Base-by-base conservation (phyloP, 495 filamentous ascomycete genomes). In the Daldinia childiae region DNA sequence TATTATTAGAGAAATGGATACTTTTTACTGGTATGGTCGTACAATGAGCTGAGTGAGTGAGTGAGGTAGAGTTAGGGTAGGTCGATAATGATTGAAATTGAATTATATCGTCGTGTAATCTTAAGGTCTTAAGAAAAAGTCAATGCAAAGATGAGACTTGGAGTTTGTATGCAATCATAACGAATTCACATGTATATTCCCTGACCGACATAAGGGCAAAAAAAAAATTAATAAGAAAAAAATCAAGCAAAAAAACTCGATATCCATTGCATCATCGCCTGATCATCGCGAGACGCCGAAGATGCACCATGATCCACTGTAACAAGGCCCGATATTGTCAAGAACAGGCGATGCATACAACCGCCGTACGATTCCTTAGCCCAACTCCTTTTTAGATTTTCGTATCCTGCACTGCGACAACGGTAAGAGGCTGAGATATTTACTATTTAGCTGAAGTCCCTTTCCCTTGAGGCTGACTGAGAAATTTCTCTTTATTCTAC, bases 251-350 rank as follows among this genome's bases (percentile, higher is more conserved):
- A 63, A 63, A 43, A 30, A 12, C 3, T 60, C 30, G 34, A 38
- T 38, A 72, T 58, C 61, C 66, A 77, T 77, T 77, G 66, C 74
- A 77, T 77, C 75, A 77, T 71, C 60, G 54, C 32, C 69, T 66
- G 66, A 62, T 69, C 51, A 71, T 71, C 71, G 64, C 65, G 41
- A 66, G 71, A 73, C 65, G 61, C 71, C 71, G 71, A 73, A 73
- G 26, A 58, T 68, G 66, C 68, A 62, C 62, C 71, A 74, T 74
- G 71, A 67, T 69, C 71, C 71, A 73, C 64, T 52, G 51, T 14
- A 72, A 72, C 65, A 66, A 66, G 65, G 69, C 38, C 72, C 70
- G 70, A 73, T 58, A 62, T 64, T 64, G 65, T 68, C 48, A 50
- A 66, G 57, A 73, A 72, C 70, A 72, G 70, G 70, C 64, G 70